Evolutionary conservation across 176 grass and related monocot species (phyloP), one percentile per base, ranked within the genome.

Genomic region (Alopecurus myosuroides): DNA sequence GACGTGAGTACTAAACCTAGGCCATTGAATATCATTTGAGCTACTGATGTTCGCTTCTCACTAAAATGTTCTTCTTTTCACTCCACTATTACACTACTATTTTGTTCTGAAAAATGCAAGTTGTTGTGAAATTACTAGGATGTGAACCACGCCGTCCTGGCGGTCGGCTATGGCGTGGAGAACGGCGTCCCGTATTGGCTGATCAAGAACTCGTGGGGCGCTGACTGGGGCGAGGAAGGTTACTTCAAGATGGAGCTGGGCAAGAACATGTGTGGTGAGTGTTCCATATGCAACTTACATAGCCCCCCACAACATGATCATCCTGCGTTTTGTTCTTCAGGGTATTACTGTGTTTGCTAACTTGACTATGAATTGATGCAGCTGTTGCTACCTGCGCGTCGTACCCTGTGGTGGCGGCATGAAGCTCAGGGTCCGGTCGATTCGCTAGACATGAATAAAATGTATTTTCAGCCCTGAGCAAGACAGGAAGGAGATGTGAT

Each of bases 181-280:
- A 45, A 94, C 28, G 91, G 91, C 5, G 62, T 94, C 19, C 88
- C 91, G 4, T 99, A 96, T 52, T 99, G 97, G 97, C 86, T 99
- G 22, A 92, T 99, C 79, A 99, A 99, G 90, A 99, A 99, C 87
- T 99, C 97, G 31, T 99, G 97, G 97, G 97, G 97, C 11, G 84
- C 65, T 2, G 88, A 99, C 19, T 99, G 97, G 97, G 97, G 97
- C 42, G 77, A 79, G 2, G 34, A 92, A 41, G 97, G 97, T 49
- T 96, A 99, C 88, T 99, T 99, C 94, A 99, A 99, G 86, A 99
- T 99, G 97, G 97, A 99, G 67, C 26, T 99, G 60, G 97, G 94
- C 34, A 99, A 99, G 88, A 99, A 99, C 86, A 99, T 99, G 97
- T 99, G 97, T 7, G 97, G 97, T 99, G 33, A 87, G 97, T 90